Evolutionary conservation across 352 stramenopile genomes (phyloP), one percentile per base, ranked within the genome.

Genomic region (Plasmopara muralis): DNA sequence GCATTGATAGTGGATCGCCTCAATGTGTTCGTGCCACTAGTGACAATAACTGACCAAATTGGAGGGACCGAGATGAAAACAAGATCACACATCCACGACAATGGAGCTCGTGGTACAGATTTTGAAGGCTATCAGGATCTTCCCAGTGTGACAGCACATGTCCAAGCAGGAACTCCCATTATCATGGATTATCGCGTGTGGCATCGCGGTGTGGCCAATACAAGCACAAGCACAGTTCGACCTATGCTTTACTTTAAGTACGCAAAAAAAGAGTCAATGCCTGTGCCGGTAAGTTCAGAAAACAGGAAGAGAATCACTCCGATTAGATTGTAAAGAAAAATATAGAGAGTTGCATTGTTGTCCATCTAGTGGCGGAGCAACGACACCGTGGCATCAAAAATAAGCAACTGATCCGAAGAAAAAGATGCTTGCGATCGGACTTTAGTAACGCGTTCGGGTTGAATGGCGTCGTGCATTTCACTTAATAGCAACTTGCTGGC

Each of bases 161-260:
- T 85, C n/a, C 39, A 60, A 16, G 77, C 74, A 1, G 77, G 77
- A 6, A 88, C 73, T 28, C 74, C 77, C 0, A 41, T 88, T 1
- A 35, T 81, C 45, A 90, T 89, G 79, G 79, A 90, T 70, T 90
- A 90, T 38, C 72, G 79, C 18, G 71, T 88, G 15, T 90, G 79
- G 79, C 79, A 90, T 37, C 79, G 79, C 13, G 79, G 79, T 10
- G 42, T 70, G 4, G 69, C 72, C 2, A 90, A 90, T 49, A 59
- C 57, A 25, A 77, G 64, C 14, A 59, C 67, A 2, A 49, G 41
- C 31, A 77, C 50, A 38, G 29, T 85, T 31, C 71, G 75, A 7
- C 76, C 78, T 44, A 54, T 87, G 52, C 61, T 89, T 6, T 90
- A 90, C 54, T 85, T 86, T 47, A 87, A 88, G 55, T 87, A 88